A percentile compares a stretch with the other conserved stretches of the same genome.
These are phyloP conservation scores for Porphyridium purpureum DNA, from an alignment of 23 red algal genomes.

Conservation along the genomic window DNA sequence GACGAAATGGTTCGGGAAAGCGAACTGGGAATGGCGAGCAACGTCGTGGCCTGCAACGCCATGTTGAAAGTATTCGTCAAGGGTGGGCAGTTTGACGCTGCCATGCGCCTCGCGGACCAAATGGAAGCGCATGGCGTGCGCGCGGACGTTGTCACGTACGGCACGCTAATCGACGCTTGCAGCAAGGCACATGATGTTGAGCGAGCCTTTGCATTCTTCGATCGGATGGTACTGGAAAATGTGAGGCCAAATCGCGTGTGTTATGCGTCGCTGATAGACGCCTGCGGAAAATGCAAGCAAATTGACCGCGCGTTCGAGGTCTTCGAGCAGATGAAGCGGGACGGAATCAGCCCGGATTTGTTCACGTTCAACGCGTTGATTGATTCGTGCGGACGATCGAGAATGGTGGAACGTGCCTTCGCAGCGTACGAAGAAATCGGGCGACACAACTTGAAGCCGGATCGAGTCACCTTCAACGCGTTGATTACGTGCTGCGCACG, in stretches of 20 bases:
- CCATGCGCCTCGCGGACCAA: slow-evolving; percentile 47
- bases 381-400: slow-evolving; percentile 44
- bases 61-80: slow-evolving; percentile 82
- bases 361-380: slow-evolving; percentile 57
- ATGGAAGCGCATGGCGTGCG: slow-evolving; percentile 35
- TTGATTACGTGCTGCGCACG: slow-evolving; percentile 69
- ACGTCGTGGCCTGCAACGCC: slow-evolving; percentile 94
- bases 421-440: slow-evolving; percentile 47
- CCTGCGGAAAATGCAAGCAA: slow-evolving; percentile 3
- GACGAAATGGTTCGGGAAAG: slow-evolving; percentile 45
- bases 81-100: slow-evolving; percentile 29
- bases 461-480: slow-evolving; percentile 93
- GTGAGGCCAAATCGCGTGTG: slow-evolving; percentile 77
- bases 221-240: slow-evolving; percentile 21
- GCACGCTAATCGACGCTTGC: slow-evolving; percentile 91
- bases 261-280: slow-evolving; percentile 73
- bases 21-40: slow-evolving; percentile 31
- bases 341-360: slow-evolving; percentile 29
- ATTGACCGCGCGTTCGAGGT: slow-evolving; percentile 41
- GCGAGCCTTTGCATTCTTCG: slow-evolving; percentile 61
- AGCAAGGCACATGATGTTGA: slow-evolving; percentile 66
- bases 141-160: slow-evolving; percentile 95
- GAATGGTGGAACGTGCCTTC: slow-evolving; percentile 45
- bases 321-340: slow-evolving; percentile 34
- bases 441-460: slow-evolving; percentile 20